phyloP scores from a whole-genome alignment of 805 yeast species.

The Schwanniomyces vanrijiae region DNA sequence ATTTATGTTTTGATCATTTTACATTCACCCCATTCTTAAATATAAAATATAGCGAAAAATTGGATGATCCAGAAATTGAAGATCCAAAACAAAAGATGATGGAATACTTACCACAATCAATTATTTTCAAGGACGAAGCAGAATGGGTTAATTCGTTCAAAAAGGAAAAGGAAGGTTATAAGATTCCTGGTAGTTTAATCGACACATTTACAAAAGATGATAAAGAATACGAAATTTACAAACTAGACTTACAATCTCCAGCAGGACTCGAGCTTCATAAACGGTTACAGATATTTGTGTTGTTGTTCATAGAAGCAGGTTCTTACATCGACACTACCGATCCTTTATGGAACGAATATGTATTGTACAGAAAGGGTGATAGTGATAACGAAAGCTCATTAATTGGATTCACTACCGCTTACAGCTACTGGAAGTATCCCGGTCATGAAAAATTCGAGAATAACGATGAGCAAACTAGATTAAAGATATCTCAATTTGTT shows the following conservation, averaged over 20 bases:
- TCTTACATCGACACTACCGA: slow-evolving; percentile 79
- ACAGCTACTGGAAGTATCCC: slow-evolving; percentile 77
- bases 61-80: slow-evolving; percentile 53
- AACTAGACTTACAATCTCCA: slow-evolving; percentile 41
- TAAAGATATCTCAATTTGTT: slow-evolving; percentile 84
- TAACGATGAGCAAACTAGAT: slow-evolving; percentile 43
- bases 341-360: slow-evolving; percentile 76
- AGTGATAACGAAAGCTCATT: slow-evolving; percentile 36
- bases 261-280: slow-evolving; percentile 55
- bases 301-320: slow-evolving; percentile 92
- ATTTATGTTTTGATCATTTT: slow-evolving; percentile 67
- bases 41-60: slow-evolving; percentile 53
- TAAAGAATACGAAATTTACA: slow-evolving; percentile 52
- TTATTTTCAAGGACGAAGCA: slow-evolving; percentile 61
- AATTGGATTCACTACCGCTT: slow-evolving; percentile 81
- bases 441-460: slow-evolving; percentile 54
- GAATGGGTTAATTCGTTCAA: slow-evolving; percentile 63
- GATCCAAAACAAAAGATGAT: slow-evolving; percentile 58
- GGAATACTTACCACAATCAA: slow-evolving; percentile 60
- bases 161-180: slow-evolving; percentile 44
- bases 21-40: slow-evolving; percentile 74
- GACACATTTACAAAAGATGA: slow-evolving; percentile 33
- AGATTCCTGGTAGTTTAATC: slow-evolving; percentile 40
- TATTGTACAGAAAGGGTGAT: slow-evolving; percentile 36
- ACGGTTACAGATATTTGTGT: slow-evolving; percentile 74